Base-by-base conservation (phyloP, 768 basidiomycete species). In the Boletus pseudopeckii region DNA sequence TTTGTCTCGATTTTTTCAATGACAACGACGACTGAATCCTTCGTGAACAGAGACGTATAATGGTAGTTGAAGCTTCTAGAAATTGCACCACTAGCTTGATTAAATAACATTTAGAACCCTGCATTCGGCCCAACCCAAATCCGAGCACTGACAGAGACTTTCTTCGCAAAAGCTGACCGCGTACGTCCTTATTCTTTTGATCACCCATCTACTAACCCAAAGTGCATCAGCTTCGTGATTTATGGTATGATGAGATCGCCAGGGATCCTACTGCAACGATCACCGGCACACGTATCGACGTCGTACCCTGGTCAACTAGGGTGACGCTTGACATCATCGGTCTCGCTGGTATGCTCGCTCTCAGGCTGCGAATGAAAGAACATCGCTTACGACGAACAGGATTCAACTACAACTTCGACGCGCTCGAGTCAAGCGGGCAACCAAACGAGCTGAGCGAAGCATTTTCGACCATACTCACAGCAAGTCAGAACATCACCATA, bases 121-220 rank as follows among this genome's bases (percentile, higher is more conserved):
- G 84, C 84, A 0, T 88, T 88, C 58, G 83, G 85, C 1, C 74
- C 76, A 3, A 68, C 76, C 1, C 84, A 85, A 58, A 76, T 86
- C 37, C 73, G 84, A 2, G 80, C 79, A 40, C 61, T 86, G 13
- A 82, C 82, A 0, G 74, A 74, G 14, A 79, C 81, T 13, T 85
- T 87, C 55, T 58, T 83, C 5, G 75, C 77, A 3, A 86, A 85
- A 63, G 70, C 85, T 32, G 14, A 24, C 13, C 48, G 22, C 4
- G 58, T 59, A 7, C 24, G 15, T 39, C 7, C 7, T 24, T 20
- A 14, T 18, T 30, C 13, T 38, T 49, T 37, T 22, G 15, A 32
- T 33, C 26, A 2, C 7, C 15, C 14, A 6, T 6, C 17, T 9
- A 41, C 18, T 42, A 7, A 40, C 9, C 4, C 7, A 4, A 1